Evolutionary conservation across 2,329 filamentous ascomycete species (phyloP).

Genomic region (Purpureocillium lavendulum): DNA sequence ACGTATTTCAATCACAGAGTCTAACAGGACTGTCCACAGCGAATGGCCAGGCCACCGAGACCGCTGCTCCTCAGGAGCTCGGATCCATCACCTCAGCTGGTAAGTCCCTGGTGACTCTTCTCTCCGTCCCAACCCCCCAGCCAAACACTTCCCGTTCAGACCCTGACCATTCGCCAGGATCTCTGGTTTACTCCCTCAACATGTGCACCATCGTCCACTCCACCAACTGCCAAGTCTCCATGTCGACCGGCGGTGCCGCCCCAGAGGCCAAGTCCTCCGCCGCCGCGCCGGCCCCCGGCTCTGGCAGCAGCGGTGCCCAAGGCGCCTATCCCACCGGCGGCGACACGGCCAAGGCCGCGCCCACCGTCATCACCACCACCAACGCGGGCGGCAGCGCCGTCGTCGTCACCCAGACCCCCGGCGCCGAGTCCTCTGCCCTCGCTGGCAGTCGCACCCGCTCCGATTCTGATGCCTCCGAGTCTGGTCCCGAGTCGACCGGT

Average conservation of each 20-base stretch:
- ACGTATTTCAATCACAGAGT: not conserved
- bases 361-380: conserved; percentile 11
- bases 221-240: conserved; percentile 22
- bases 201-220: conserved; percentile 25
- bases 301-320: not conserved
- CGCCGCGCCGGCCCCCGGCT: not conserved
- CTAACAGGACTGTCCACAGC: conserved; percentile 12
- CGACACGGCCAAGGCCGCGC: conserved; percentile 2
- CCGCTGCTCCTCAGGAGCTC: conserved; percentile 19
- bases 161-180: conserved; percentile 11
- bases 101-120: conserved; percentile 11
- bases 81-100: conserved; percentile 23
- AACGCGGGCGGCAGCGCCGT: conserved; percentile 10
- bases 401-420: conserved; percentile 12
- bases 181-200: conserved; percentile 25
- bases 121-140: too few relatives aligned
- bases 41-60: conserved; percentile 17
- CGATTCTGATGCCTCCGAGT: not conserved
- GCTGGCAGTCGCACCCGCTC: conserved; percentile 1
- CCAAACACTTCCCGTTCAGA: not conserved
- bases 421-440: not conserved
- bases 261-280: too few relatives aligned
- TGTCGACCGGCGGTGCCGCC: conserved; percentile 15
- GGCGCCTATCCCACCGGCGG: too few relatives aligned
- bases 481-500: conserved; percentile 1